Base-by-base conservation (phyloP, 2,329 filamentous ascomycete species). In the Thielaviopsis punctulata region DNA sequence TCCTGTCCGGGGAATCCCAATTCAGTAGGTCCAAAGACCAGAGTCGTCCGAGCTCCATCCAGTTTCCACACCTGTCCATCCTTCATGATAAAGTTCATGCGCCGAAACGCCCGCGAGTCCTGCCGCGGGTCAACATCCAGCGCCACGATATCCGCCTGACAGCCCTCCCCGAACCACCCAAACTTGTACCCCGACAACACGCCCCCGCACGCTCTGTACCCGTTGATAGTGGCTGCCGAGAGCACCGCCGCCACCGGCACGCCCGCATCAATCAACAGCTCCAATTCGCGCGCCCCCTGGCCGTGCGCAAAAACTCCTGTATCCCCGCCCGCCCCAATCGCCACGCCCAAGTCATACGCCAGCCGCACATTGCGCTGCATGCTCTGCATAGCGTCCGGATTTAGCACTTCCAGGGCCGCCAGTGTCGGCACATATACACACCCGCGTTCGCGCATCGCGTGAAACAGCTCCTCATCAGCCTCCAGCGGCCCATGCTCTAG, bases 11-110 rank as follows among this genome's bases (percentile, higher is more conserved):
- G 30, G 21, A 46, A 45, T 2, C 39, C 18, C 12, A 39, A 3
- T 23, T 48, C 30, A 12, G 47, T 45, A 23, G 51, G 48, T 36
- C 50, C 9, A 51, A 27, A n/a, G 44, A 56, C 15, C 45, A 57
- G 41, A 10, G 56, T 30, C 39, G 52, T 54, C 19, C 52, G 45
- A 4, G 49, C 52, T 2, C 65, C 62, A 5, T 62, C 59, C 36
- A 58, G 52, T 59, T 74, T 75, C 66, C 71, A 76, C 8, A 76
- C 63, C 48, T 59, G 65, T 1, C 66, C 73, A 58, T 78, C 73
- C 59, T 77, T 78, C 73, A 78, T 77, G 18, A 77, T 74, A 59
- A 76, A 76, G 50, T 60, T 64, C 1, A 77, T 69, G 53, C 65
- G 68, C 50, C 73, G 65, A 25, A 78, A 55, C 1, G 68, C 68